These are phyloP conservation scores for Copromyces sp. DNA, from an alignment of 495 filamentous ascomycete species.

Conservation along the genomic window DNA sequence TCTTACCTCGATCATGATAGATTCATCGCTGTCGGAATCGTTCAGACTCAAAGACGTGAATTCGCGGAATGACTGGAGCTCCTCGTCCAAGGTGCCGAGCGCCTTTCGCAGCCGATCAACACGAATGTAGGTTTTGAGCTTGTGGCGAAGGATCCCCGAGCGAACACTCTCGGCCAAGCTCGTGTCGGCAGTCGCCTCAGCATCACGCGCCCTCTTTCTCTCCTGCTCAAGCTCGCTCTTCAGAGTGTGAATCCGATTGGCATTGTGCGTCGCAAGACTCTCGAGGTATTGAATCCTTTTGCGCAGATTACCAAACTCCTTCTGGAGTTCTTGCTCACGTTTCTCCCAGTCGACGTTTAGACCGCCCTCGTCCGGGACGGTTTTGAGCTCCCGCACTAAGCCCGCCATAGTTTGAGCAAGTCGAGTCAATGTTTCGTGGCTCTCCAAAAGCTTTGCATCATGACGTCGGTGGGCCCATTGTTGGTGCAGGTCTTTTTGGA, in stretches of 20 bases:
- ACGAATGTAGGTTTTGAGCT: too few relatives aligned
- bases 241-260: too few relatives aligned
- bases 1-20: not conserved
- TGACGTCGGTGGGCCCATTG: too few relatives aligned
- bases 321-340: not conserved
- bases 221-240: too few relatives aligned
- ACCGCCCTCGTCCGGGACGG: not conserved
- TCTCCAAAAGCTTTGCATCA: not conserved
- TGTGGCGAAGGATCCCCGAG: too few relatives aligned
- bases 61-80: too few relatives aligned
- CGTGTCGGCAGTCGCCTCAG: too few relatives aligned
- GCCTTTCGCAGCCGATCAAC: too few relatives aligned
- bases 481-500: too few relatives aligned
- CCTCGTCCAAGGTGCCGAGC: too few relatives aligned
- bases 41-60: not conserved
- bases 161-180: too few relatives aligned
- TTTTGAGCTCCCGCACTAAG: not conserved
- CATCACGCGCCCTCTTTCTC: too few relatives aligned
- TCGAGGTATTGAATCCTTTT: not conserved
- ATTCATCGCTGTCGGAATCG: not conserved
- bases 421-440: not conserved
- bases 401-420: not conserved
- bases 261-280: not conserved
- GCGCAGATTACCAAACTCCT: not conserved
- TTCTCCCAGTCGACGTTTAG: not conserved